Percentiles rank a stretch among this genome's conserved stretches.
Evolutionary conservation across 73 alveolate genomes (phyloP).

Genomic region (Blepharisma japonicum): DNA sequence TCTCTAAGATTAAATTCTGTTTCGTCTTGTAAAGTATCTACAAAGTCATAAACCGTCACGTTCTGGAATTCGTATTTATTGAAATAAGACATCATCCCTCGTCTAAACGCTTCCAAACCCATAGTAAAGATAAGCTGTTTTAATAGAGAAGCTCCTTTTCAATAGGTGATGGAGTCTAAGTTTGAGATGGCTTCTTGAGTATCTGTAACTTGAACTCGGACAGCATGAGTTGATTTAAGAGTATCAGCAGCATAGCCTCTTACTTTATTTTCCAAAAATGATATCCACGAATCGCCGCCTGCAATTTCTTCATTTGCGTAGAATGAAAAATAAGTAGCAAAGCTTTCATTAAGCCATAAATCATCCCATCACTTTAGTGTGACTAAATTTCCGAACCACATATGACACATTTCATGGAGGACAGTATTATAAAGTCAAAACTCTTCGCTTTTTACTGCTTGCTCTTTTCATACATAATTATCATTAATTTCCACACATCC

Average conservation of each 20-base stretch:
- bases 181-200: constrained; percentile 84
- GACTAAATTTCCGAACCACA: constrained; percentile 98
- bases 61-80: constrained; percentile 73
- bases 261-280: constrained; percentile 66
- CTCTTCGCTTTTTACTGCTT: constrained; percentile 69
- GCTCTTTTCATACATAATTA: constrained; percentile 70
- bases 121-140: constrained; percentile 76
- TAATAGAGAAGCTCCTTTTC: constrained; percentile 93
- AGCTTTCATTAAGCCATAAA: constrained; percentile 97
- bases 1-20: constrained; percentile 48
- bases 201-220: constrained; percentile 65
- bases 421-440: constrained; percentile 71
- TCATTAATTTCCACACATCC: constrained; percentile 95
- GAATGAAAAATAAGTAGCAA: constrained; percentile 61
- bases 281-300: constrained; percentile 59
- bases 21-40: constrained; percentile 69
- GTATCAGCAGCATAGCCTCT: constrained; percentile 85
- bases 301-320: not conserved
- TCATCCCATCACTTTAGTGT: constrained; percentile 99
- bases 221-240: constrained; percentile 85
- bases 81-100: constrained; percentile 82
- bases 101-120: constrained; percentile 81
- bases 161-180: constrained; percentile 94
- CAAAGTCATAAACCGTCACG: constrained; percentile 87
- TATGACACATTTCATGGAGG: constrained; percentile 95